These are phyloP conservation scores for Cicer arietinum DNA, from an alignment of 306 rosid genomes.

Conservation along the genomic window DNA sequence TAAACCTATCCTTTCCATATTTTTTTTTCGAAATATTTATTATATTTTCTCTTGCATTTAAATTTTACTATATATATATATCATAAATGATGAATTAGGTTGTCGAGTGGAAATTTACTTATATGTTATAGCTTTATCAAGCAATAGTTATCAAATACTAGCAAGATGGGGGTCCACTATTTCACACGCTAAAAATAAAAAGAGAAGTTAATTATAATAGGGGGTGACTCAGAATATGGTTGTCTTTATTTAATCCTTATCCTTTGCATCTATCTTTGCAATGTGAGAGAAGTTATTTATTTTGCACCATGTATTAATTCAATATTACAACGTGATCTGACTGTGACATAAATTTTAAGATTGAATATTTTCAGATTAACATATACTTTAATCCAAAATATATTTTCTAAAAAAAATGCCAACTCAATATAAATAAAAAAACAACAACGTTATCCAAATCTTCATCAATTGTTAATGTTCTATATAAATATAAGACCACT, in stretches of 20 bases:
- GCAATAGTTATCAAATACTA: background rate
- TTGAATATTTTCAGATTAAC: background rate
- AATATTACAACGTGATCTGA: slow-evolving; percentile 43
- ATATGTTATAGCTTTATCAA: too few relatives aligned
- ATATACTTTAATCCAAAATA: background rate
- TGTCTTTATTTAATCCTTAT: slow-evolving; percentile 73
- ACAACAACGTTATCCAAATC: slow-evolving; percentile 54
- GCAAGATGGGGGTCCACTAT: slow-evolving; percentile 50
- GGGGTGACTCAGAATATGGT: slow-evolving; percentile 67
- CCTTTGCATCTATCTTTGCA: slow-evolving; percentile 47
- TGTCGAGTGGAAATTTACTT: too few relatives aligned
- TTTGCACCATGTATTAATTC: slow-evolving; percentile 50
- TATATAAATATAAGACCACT: background rate
- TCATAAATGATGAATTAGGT: too few relatives aligned
- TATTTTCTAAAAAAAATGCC: too few relatives aligned
- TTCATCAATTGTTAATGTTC: background rate
- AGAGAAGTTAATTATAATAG: background rate
- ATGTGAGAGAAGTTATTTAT: slow-evolving; percentile 48
- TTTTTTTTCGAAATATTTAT: too few relatives aligned
- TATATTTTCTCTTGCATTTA: too few relatives aligned
- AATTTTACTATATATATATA: too few relatives aligned
- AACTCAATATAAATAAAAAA: background rate
- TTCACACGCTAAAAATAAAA: slow-evolving; percentile 39
- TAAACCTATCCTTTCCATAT: too few relatives aligned
- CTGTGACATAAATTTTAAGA: slow-evolving; percentile 52